phyloP scores from a whole-genome alignment of 2,329 filamentous ascomycete species.

The Sporothrix pallida region DNA sequence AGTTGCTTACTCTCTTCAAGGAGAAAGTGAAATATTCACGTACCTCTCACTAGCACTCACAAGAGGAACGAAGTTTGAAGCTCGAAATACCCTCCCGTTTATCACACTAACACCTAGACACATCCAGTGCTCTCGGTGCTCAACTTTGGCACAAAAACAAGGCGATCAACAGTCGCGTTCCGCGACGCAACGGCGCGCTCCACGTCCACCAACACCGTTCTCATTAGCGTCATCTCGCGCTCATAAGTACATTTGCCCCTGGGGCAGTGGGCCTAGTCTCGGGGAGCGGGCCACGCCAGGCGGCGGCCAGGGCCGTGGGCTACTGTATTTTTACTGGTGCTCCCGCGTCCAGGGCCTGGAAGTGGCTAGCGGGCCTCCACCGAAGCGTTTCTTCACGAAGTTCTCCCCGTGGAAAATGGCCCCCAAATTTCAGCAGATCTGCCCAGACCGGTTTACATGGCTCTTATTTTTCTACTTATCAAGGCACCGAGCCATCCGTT shows the following conservation, averaged over 20 bases:
- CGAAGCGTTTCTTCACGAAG: background rate
- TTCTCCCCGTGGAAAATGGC: constrained; percentile 13
- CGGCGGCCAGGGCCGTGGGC: constrained; percentile 31
- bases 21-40: too few relatives aligned
- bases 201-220: background rate
- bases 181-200: background rate
- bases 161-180: background rate
- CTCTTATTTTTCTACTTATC: background rate
- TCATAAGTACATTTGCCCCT: background rate
- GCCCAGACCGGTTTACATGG: background rate
- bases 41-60: too few relatives aligned
- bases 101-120: too few relatives aligned
- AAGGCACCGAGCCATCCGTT: background rate
- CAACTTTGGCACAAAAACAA: background rate
- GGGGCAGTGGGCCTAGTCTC: constrained; percentile 26
- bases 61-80: too few relatives aligned
- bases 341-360: constrained; percentile 28
- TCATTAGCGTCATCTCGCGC: background rate
- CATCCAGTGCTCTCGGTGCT: too few relatives aligned
- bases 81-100: too few relatives aligned
- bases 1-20: background rate
- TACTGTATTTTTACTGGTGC: constrained; percentile 29
- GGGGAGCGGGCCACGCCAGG: constrained; percentile 19
- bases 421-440: constrained; percentile 5
- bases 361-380: constrained; percentile 10